Evolutionary conservation across 176 grass and related monocot species (phyloP).

Genomic region (Triticum dicoccoides): DNA sequence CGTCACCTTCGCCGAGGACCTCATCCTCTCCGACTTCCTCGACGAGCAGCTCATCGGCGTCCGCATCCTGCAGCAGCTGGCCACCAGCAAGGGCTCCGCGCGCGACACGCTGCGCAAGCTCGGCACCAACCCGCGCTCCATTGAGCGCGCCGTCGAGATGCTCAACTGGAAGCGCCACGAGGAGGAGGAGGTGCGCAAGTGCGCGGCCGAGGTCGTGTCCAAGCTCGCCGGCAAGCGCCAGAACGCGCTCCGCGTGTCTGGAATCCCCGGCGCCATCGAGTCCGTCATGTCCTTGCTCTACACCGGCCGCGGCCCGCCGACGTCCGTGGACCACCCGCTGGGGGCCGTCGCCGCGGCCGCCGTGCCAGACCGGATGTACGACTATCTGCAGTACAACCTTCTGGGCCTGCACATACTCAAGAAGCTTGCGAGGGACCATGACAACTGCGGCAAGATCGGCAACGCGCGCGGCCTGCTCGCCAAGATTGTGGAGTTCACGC

Average conservation of each 20-base stretch:
- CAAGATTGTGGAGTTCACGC: constrained; percentile 59
- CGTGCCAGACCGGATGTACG: constrained; percentile 12
- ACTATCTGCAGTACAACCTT: constrained; percentile 47
- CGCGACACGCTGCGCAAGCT: constrained; percentile 49
- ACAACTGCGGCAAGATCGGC: constrained; percentile 64
- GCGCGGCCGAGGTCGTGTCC: constrained; percentile 42
- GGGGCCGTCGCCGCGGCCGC: too few species aligned
- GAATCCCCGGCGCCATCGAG: constrained; percentile 62
- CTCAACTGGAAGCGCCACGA: constrained; percentile 48
- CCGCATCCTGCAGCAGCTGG: constrained; percentile 45
- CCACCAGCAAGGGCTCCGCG: constrained; percentile 4
- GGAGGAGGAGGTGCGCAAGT: constrained; percentile 49
- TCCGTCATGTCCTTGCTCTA: constrained; percentile 63
- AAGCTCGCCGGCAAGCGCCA: constrained; percentile 49
- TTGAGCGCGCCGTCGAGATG: constrained; percentile 51
- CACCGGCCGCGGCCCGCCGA: neutral
- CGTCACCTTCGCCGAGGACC: constrained; percentile 50
- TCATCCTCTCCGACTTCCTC: constrained; percentile 54
- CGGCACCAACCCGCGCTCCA: constrained; percentile 26
- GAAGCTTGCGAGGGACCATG: constrained; percentile 50
- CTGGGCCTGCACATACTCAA: constrained; percentile 55
- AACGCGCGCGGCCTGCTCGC: constrained; percentile 48
- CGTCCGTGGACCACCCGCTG: neutral
- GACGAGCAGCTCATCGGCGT: constrained; percentile 75
- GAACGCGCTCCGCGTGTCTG: constrained; percentile 58